Conservation (phyloP, 2,329 filamentous ascomycete species). For the Endoconidiophora polonica region DNA sequence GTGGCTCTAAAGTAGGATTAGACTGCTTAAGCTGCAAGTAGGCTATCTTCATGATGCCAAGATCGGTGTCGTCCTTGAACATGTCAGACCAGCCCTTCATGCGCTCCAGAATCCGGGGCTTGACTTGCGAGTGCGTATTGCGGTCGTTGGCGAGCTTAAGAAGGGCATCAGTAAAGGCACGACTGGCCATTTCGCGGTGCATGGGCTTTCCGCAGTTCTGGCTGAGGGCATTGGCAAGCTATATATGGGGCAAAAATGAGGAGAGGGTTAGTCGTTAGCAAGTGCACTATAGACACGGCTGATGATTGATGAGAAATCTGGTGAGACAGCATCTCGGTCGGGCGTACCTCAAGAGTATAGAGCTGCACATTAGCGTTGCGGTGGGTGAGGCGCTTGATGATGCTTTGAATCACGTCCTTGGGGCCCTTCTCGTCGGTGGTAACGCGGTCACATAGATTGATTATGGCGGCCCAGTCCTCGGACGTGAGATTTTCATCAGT, state of each 20-base stretch:
- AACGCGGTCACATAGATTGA: conserved; percentile 47
- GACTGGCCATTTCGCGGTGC: conserved; percentile 77
- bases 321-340: background rate
- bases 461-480: conserved; percentile 51
- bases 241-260: conserved; percentile 11
- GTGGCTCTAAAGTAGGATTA: conserved; percentile 81
- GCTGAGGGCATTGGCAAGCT: conserved; percentile 79
- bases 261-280: background rate
- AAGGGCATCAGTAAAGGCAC: conserved; percentile 86
- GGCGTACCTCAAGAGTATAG: conserved; percentile 66
- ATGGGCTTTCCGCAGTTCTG: conserved; percentile 80
- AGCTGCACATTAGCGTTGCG: conserved; percentile 92
- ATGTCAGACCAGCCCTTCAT: conserved; percentile 96
- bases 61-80: conserved; percentile 75
- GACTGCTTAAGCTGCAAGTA: conserved; percentile 68
- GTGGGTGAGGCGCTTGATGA: conserved; percentile 85
- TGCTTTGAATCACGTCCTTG: conserved; percentile 72
- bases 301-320: no score
- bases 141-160: conserved; percentile 81
- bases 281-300: background rate
- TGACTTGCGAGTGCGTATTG: conserved; percentile 92
- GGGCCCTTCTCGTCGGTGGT: conserved; percentile 38
- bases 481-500: conserved; percentile 96
- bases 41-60: conserved; percentile 95
- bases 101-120: conserved; percentile 88